Conservation (phyloP, 257 asterid genomes). For the Plantago elongata region DNA sequence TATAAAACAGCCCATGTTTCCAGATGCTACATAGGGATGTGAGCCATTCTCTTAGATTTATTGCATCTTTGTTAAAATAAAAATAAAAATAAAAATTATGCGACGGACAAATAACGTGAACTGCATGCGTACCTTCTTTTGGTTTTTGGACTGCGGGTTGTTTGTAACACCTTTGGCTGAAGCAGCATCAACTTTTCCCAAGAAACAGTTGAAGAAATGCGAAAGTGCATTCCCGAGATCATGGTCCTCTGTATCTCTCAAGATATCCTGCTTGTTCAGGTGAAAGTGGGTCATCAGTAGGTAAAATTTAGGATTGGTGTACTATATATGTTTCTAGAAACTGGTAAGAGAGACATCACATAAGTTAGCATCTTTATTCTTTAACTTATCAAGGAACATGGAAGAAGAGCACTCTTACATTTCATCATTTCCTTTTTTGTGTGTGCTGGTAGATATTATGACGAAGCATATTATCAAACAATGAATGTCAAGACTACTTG, state of each 20-base stretch:
- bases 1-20: neutral
- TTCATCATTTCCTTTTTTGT: too few relatives aligned
- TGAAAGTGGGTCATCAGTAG: constrained; percentile 4
- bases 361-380: constrained; percentile 3
- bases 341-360: constrained; percentile 1
- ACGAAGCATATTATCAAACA: too few relatives aligned
- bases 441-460: too few relatives aligned
- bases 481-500: too few relatives aligned
- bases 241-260: constrained; percentile 85
- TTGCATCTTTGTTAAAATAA: neutral
- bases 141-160: constrained; percentile 44
- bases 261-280: constrained; percentile 51
- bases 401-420: neutral
- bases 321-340: constrained; percentile 1
- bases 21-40: constrained; percentile 1
- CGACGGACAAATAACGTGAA: too few relatives aligned
- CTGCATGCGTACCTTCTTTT: constrained; percentile 46
- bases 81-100: neutral
- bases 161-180: constrained; percentile 43
- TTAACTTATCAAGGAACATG: neutral
- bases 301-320: constrained; percentile 1
- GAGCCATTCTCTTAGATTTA: constrained; percentile 5
- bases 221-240: constrained; percentile 70
- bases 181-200: constrained; percentile 47
- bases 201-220: constrained; percentile 72